phyloP scores from a whole-genome alignment of 345 rosid species.

The Gossypium ekmanianum region DNA sequence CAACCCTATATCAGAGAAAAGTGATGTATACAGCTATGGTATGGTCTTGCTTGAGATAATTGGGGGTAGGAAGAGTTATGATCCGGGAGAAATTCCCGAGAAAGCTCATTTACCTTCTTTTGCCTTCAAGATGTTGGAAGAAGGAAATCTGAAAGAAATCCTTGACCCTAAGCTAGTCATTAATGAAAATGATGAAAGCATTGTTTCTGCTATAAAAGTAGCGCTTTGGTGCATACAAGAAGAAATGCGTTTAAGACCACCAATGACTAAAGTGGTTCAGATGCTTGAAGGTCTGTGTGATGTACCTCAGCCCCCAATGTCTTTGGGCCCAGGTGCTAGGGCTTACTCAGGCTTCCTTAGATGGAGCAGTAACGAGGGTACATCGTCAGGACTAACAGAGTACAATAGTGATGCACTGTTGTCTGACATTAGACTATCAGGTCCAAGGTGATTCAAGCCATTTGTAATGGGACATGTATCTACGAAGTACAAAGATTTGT shows the following conservation, averaged over 20 bases:
- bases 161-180: constrained; percentile 36
- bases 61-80: constrained; percentile 47
- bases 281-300: constrained; percentile 49
- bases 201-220: constrained; percentile 35
- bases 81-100: constrained; percentile 28
- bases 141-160: constrained; percentile 33
- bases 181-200: constrained; percentile 23
- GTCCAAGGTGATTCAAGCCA: constrained; percentile 38
- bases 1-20: constrained; percentile 21
- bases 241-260: constrained; percentile 45
- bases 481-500: neutral
- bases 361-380: constrained; percentile 28
- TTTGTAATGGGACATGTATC: neutral
- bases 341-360: constrained; percentile 24
- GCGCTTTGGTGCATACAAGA: constrained; percentile 62
- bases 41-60: constrained; percentile 53
- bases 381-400: constrained; percentile 23
- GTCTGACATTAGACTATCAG: constrained; percentile 38
- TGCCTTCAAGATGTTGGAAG: constrained; percentile 52
- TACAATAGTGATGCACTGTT: constrained; percentile 27
- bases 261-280: constrained; percentile 56
- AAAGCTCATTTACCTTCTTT: constrained; percentile 40
- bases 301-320: constrained; percentile 35
- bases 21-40: constrained; percentile 54
- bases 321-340: constrained; percentile 24